Evolutionary conservation across 257 asterid genomes (phyloP).

Genomic region (Solanum tarapatanum): DNA sequence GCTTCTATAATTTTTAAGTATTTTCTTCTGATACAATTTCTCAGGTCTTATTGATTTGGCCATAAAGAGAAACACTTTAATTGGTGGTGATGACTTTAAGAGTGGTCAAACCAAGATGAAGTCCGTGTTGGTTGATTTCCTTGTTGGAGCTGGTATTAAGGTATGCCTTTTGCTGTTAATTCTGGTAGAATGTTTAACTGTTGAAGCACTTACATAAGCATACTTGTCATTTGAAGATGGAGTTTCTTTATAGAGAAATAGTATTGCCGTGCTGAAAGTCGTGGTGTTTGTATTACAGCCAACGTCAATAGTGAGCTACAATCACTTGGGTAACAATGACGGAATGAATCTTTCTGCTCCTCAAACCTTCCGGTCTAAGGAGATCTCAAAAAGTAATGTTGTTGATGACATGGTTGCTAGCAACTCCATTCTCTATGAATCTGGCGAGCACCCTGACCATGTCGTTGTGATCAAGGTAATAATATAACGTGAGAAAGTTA

Average conservation of each 20-base stretch:
- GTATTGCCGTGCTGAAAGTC: neutral
- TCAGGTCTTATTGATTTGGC: slow-evolving; percentile 85
- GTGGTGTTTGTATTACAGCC: slow-evolving; percentile 37
- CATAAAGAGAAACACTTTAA: slow-evolving; percentile 64
- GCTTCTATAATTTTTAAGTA: neutral
- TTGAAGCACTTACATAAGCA: neutral
- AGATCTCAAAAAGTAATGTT: slow-evolving; percentile 94
- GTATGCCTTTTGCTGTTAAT: slow-evolving; percentile 18
- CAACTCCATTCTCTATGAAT: slow-evolving; percentile 84
- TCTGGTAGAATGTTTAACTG: neutral
- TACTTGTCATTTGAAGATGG: neutral
- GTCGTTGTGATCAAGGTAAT: slow-evolving; percentile 91
- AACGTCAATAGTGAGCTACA: slow-evolving; percentile 95
- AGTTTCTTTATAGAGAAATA: neutral
- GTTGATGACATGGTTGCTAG: slow-evolving; percentile 99
- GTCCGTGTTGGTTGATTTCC: slow-evolving; percentile 92
- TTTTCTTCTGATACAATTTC: neutral
- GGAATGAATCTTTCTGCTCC: slow-evolving; percentile 98
- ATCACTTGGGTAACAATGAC: slow-evolving; percentile 95
- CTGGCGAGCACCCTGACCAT: slow-evolving; percentile 98
- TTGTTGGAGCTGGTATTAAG: slow-evolving; percentile 98
- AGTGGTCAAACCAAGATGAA: slow-evolving; percentile 99
- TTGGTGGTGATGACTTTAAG: slow-evolving; percentile 97
- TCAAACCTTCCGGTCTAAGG: slow-evolving; percentile 94
- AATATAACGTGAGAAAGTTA: neutral